Conservation (phyloP, 75 land plant genomes). For the Gnetum montanum region DNA sequence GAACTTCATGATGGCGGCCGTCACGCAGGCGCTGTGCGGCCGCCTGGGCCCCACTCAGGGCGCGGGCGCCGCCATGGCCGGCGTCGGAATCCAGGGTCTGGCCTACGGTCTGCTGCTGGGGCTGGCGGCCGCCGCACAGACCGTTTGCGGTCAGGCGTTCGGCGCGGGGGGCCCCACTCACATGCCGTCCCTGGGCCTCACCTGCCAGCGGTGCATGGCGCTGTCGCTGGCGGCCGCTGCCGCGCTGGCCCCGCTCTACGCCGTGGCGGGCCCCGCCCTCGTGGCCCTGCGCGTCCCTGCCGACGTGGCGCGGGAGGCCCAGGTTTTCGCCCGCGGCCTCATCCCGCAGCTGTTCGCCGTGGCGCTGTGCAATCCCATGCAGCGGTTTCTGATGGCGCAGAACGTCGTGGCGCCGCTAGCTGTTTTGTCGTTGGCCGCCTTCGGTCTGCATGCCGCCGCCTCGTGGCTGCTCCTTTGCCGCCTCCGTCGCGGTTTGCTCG, state of each 20-base stretch:
- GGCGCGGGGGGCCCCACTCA: conserved; percentile 29
- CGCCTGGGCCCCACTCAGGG: conserved; percentile 18
- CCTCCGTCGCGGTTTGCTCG: conserved; percentile 17
- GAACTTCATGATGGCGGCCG: conserved; percentile 6
- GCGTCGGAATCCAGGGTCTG: not conserved
- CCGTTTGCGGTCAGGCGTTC: conserved; percentile 46
- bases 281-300: conserved; percentile 15
- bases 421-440: conserved; percentile 7
- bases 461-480: conserved; percentile 16
- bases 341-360: conserved; percentile 23
- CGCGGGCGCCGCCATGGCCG: conserved; percentile 22
- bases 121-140: conserved; percentile 34
- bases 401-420: conserved; percentile 22
- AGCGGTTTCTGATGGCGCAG: conserved; percentile 36
- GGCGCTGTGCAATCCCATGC: conserved; percentile 14
- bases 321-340: conserved; percentile 13
- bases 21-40: conserved; percentile 24
- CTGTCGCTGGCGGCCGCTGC: conserved; percentile 7
- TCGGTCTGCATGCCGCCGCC: conserved; percentile 12
- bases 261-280: conserved; percentile 13
- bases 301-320: conserved; percentile 13
- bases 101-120: conserved; percentile 11
- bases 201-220: conserved; percentile 24
- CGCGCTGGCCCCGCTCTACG: conserved; percentile 13
- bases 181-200: conserved; percentile 29